phyloP scores from a whole-genome alignment of 2,329 filamentous ascomycete genomes.

The Phialophora chinensis region DNA sequence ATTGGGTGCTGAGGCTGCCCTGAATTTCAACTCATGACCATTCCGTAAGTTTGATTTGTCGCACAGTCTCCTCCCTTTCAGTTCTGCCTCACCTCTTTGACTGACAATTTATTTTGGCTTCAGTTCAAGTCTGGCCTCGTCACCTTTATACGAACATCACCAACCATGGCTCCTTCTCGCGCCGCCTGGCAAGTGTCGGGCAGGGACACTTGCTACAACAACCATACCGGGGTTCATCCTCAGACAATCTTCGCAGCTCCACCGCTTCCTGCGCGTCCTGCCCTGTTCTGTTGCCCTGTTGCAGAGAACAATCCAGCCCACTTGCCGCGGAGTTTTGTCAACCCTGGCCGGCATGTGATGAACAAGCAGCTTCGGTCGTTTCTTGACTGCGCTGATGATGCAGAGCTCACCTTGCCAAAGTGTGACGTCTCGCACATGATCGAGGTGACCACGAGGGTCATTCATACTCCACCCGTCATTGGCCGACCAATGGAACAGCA shows the following conservation, averaged over 20 bases:
- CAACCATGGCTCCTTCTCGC: neutral
- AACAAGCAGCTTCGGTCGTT: conserved; percentile 34
- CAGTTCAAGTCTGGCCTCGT: neutral
- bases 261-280: conserved; percentile 23
- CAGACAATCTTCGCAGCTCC: conserved; percentile 23
- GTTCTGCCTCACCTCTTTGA: neutral
- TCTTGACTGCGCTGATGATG: conserved; percentile 34
- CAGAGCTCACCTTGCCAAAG: conserved; percentile 23
- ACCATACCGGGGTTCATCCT: neutral
- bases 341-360: conserved; percentile 34
- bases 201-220: conserved; percentile 5
- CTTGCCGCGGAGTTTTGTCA: conserved; percentile 34
- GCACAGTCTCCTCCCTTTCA: neutral
- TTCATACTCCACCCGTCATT: conserved; percentile 15
- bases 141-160: neutral
- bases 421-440: conserved; percentile 36
- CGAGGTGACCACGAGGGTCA: conserved; percentile 30
- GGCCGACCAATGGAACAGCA: conserved; percentile 22
- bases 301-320: conserved; percentile 28
- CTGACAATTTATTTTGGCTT: neutral
- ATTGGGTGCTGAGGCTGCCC: neutral
- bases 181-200: conserved; percentile 3
- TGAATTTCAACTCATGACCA: neutral
- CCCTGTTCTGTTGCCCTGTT: conserved; percentile 34
- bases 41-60: neutral